These are phyloP conservation scores for Kwoniella sp. DNA, from an alignment of 768 basidiomycete genomes.

Conservation along the genomic window DNA sequence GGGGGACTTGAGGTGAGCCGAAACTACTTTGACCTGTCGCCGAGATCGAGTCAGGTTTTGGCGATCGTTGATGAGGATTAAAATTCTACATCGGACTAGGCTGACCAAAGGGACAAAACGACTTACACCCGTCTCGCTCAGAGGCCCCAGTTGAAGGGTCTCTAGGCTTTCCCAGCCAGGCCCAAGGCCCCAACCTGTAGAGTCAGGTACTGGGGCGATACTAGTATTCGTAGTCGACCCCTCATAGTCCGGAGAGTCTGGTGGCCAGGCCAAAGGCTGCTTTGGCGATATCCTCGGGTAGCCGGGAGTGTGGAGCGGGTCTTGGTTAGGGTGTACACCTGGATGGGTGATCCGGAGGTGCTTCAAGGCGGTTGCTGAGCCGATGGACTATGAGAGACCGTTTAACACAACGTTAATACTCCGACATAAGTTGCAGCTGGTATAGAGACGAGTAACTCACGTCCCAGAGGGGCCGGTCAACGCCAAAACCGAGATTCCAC, in stretches of 20 bases:
- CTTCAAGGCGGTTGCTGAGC: not conserved
- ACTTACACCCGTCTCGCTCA: slow-evolving; percentile 25
- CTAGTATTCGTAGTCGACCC: not conserved
- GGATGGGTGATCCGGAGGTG: slow-evolving; percentile 5
- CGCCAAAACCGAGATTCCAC: slow-evolving; percentile 10
- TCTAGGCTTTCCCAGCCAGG: slow-evolving; percentile 22
- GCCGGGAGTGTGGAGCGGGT: not conserved
- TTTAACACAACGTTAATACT: too few relatives aligned
- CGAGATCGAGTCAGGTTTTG: too few relatives aligned
- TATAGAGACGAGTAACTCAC: too few relatives aligned
- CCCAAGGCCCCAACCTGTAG: slow-evolving; percentile 10
- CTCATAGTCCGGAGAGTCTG: not conserved
- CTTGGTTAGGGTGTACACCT: slow-evolving; percentile 6
- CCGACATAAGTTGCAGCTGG: too few relatives aligned
- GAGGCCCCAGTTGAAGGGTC: slow-evolving; percentile 5
- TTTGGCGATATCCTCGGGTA: not conserved
- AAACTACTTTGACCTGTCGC: slow-evolving; percentile 24
- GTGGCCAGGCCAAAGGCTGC: not conserved
- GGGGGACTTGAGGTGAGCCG: slow-evolving; percentile 6
- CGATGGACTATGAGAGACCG: slow-evolving; percentile 22
- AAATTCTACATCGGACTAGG: too few relatives aligned
- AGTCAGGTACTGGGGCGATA: not conserved
- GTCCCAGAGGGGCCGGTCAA: slow-evolving; percentile 13
- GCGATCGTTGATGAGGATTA: too few relatives aligned
- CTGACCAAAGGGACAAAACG: too few relatives aligned